These are phyloP conservation scores for Pythium plurisporium DNA, from an alignment of 352 stramenopile genomes.

Conservation along the genomic window DNA sequence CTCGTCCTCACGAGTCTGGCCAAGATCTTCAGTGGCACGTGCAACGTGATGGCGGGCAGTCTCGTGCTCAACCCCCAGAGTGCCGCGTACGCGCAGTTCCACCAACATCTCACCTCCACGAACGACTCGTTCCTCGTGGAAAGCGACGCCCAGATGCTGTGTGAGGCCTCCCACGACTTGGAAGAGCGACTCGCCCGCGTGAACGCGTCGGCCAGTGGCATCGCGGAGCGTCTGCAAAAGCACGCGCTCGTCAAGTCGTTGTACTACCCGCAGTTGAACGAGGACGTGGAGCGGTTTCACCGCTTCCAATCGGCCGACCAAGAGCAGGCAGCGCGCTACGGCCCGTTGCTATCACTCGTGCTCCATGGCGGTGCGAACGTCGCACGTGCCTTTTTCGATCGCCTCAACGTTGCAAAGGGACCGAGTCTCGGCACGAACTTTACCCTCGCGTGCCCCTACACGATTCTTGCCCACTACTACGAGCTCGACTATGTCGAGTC, in stretches of 20 bases:
- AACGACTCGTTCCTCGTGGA: slow-evolving; percentile 63
- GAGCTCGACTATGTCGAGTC: slow-evolving; percentile 90
- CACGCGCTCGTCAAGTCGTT: slow-evolving; percentile 80
- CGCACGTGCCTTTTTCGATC: slow-evolving; percentile 86
- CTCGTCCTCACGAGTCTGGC: slow-evolving; percentile 90
- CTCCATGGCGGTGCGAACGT: slow-evolving; percentile 66
- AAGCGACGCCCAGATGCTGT: slow-evolving; percentile 47
- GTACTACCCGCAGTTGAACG: slow-evolving; percentile 75
- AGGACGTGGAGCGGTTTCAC: slow-evolving; percentile 59
- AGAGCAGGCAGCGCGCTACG: slow-evolving; percentile 44
- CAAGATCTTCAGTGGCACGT: slow-evolving; percentile 91
- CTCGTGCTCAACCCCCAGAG: slow-evolving; percentile 83
- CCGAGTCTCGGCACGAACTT: slow-evolving; percentile 94
- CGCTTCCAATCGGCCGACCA: slow-evolving; percentile 36
- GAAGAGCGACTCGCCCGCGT: slow-evolving; percentile 59
- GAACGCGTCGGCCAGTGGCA: slow-evolving; percentile 70
- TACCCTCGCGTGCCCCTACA: slow-evolving; percentile 91
- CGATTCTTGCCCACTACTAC: slow-evolving; percentile 89
- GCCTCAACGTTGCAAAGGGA: slow-evolving; percentile 77
- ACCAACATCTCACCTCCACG: slow-evolving; percentile 23
- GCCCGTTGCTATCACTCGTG: slow-evolving; percentile 86
- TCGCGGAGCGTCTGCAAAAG: slow-evolving; percentile 64
- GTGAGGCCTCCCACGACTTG: slow-evolving; percentile 63
- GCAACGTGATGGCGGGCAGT: slow-evolving; percentile 90
- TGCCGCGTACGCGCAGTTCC: slow-evolving; percentile 38